Conservation (phyloP, 2,329 filamentous ascomycete genomes). For the Colletotrichum euphorbiae region DNA sequence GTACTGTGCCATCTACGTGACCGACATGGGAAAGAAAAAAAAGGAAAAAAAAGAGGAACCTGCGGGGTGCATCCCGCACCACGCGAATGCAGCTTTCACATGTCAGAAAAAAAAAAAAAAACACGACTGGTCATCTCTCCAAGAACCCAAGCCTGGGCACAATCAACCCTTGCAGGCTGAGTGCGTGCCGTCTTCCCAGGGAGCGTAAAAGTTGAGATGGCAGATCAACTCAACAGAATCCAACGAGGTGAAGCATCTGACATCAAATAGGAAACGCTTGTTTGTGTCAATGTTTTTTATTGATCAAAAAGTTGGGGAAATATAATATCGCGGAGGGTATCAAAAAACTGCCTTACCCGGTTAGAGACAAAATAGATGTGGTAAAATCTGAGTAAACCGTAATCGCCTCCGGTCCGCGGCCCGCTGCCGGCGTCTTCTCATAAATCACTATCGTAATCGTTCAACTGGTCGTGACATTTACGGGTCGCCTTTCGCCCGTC, state of each 20-base stretch:
- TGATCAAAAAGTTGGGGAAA: not conserved
- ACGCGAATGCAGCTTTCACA: conserved; percentile 37
- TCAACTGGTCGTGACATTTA: not conserved
- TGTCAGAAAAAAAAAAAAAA: conserved; percentile 15
- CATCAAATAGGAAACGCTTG: not conserved
- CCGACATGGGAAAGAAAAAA: conserved; percentile 29
- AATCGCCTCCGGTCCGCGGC: conserved; percentile 18
- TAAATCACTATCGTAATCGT: conserved; percentile 30
- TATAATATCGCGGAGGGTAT: conserved; percentile 35
- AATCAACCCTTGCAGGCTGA: conserved; percentile 32
- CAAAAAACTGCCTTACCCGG: conserved; percentile 31
- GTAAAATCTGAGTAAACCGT: conserved; percentile 28
- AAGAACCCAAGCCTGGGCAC: conserved; percentile 21
- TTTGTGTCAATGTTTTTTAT: not conserved
- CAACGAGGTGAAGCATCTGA: not conserved
- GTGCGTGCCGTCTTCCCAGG: conserved; percentile 27
- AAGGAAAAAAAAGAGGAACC: conserved; percentile 40
- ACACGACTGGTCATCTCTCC: conserved; percentile 4
- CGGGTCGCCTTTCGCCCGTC: not conserved
- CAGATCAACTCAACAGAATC: conserved; percentile 35
- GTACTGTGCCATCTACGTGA: conserved; percentile 14
- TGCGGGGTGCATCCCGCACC: conserved; percentile 37
- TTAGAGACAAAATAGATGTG: conserved; percentile 11
- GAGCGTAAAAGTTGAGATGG: conserved; percentile 38
- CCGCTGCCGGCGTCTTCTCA: conserved; percentile 10